phyloP scores from a whole-genome alignment of 2,329 filamentous ascomycete species.

The Monilinia laxa region DNA sequence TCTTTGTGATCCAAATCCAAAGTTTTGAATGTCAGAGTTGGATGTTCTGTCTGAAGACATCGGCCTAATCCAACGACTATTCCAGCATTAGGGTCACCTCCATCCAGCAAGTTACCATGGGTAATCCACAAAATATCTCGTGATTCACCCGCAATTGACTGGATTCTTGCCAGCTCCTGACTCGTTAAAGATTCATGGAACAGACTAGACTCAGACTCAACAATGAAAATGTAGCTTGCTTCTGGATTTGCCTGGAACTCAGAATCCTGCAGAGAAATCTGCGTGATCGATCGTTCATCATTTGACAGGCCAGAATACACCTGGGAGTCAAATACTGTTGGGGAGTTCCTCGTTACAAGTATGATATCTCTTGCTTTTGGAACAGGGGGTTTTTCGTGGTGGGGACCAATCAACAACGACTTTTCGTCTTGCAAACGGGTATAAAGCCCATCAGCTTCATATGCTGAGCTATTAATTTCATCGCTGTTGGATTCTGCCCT shows the following conservation, averaged over 20 bases:
- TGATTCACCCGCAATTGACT: constrained; percentile 4
- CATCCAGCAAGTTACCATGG: constrained; percentile 18
- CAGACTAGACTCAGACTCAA: constrained; percentile 4
- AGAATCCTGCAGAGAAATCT: neutral
- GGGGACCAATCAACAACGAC: neutral
- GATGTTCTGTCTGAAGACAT: constrained; percentile 25
- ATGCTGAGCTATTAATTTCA: neutral
- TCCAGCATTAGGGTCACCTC: constrained; percentile 11
- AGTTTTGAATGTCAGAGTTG: constrained; percentile 23
- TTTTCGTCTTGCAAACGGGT: neutral
- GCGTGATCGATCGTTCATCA: neutral
- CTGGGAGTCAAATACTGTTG: neutral
- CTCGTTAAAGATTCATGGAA: constrained; percentile 7
- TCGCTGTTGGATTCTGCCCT: neutral
- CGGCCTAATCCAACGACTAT: constrained; percentile 22
- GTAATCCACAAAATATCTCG: constrained; percentile 23
- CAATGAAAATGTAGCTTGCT: constrained; percentile 10
- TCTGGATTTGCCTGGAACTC: neutral
- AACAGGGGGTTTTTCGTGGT: neutral
- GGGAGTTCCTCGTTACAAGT: constrained; percentile 7
- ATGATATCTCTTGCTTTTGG: neutral
- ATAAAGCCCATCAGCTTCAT: neutral
- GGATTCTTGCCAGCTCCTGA: constrained; percentile 8
- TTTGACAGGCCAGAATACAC: neutral
- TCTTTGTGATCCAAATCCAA: constrained; percentile 22